phyloP scores from a whole-genome alignment of 2,329 filamentous ascomycete genomes.

The Neodidymelliopsis sp. region DNA sequence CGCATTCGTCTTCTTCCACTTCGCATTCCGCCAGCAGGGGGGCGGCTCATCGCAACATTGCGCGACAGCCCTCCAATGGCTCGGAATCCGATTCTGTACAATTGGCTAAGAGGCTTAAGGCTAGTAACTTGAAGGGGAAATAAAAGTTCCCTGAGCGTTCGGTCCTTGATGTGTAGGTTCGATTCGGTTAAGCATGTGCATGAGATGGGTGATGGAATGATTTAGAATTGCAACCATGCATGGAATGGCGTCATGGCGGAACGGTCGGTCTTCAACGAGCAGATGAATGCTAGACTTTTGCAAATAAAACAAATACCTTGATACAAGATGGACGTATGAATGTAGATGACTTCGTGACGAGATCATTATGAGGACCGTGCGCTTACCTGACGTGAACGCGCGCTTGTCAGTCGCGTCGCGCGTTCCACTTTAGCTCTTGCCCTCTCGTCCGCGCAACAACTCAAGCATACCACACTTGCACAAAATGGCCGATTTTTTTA shows the following conservation, averaged over 20 bases:
- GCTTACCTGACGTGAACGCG: slow-evolving; percentile 37
- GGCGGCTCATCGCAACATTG: slow-evolving; percentile 43
- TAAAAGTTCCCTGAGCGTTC: slow-evolving; percentile 29
- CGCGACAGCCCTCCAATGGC: slow-evolving; percentile 39
- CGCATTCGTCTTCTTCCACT: slow-evolving; percentile 35
- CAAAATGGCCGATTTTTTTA: slow-evolving; percentile 89
- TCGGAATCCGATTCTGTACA: slow-evolving; percentile 63
- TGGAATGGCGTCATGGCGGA: slow-evolving; percentile 11
- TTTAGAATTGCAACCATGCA: slow-evolving; percentile 7
- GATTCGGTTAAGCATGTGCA: slow-evolving; percentile 21
- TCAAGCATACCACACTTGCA: slow-evolving; percentile 12
- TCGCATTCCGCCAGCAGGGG: slow-evolving; percentile 45
- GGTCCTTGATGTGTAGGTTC: slow-evolving; percentile 31
- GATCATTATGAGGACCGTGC: slow-evolving; percentile 26
- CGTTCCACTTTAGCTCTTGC: slow-evolving; percentile 39
- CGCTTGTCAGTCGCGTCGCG: slow-evolving; percentile 32
- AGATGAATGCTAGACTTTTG: slow-evolving; percentile 15
- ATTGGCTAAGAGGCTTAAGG: slow-evolving; percentile 71
- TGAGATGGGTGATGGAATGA: slow-evolving; percentile 2
- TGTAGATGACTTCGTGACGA: not conserved
- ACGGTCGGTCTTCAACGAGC: not conserved
- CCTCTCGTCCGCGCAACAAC: slow-evolving; percentile 16
- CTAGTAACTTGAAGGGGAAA: slow-evolving; percentile 60
- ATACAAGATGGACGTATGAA: too few relatives aligned
- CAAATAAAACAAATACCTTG: not conserved